Evolutionary conservation across 805 yeast genomes (phyloP).

Genomic region (Ogataea parapolymorpha): DNA sequence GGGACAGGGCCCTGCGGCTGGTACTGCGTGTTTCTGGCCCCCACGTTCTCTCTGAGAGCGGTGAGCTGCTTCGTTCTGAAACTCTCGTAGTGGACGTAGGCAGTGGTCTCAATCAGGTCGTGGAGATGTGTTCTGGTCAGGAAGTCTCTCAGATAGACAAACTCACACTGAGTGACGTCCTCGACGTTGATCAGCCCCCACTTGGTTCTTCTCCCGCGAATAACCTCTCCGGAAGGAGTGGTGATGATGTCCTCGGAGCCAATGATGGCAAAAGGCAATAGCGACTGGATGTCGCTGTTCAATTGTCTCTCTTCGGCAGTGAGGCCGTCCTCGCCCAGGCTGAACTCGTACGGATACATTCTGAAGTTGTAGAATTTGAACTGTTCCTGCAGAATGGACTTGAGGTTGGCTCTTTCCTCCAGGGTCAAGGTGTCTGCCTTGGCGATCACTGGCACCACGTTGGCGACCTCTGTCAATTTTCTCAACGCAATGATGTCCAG

Average conservation of each 20-base stretch:
- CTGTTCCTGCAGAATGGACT: slow-evolving; percentile 73
- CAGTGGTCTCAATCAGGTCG: slow-evolving; percentile 91
- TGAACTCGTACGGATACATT: slow-evolving; percentile 75
- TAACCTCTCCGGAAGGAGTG: slow-evolving; percentile 69
- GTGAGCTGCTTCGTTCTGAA: slow-evolving; percentile 92
- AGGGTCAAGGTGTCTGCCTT: slow-evolving; percentile 87
- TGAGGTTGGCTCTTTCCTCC: slow-evolving; percentile 77
- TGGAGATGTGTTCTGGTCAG: slow-evolving; percentile 93
- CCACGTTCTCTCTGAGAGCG: slow-evolving; percentile 89
- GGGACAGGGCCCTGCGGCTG: slow-evolving; percentile 13
- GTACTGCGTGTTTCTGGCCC: slow-evolving; percentile 36
- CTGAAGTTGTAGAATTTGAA: slow-evolving; percentile 68
- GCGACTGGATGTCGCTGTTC: slow-evolving; percentile 67
- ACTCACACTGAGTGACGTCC: slow-evolving; percentile 93
- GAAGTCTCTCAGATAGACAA: slow-evolving; percentile 89
- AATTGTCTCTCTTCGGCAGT: slow-evolving; percentile 70
- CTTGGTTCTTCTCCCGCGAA: slow-evolving; percentile 87
- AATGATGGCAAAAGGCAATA: slow-evolving; percentile 91
- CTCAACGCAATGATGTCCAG: slow-evolving; percentile 80
- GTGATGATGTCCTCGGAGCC: slow-evolving; percentile 79
- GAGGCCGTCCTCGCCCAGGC: slow-evolving; percentile 34
- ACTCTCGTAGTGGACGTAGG: slow-evolving; percentile 82
- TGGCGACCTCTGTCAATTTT: slow-evolving; percentile 83
- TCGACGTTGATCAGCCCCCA: slow-evolving; percentile 95
- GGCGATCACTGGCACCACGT: slow-evolving; percentile 94